Evolutionary conservation across 148 eudicot genomes (phyloP).

Genomic region (Beta vulgaris): DNA sequence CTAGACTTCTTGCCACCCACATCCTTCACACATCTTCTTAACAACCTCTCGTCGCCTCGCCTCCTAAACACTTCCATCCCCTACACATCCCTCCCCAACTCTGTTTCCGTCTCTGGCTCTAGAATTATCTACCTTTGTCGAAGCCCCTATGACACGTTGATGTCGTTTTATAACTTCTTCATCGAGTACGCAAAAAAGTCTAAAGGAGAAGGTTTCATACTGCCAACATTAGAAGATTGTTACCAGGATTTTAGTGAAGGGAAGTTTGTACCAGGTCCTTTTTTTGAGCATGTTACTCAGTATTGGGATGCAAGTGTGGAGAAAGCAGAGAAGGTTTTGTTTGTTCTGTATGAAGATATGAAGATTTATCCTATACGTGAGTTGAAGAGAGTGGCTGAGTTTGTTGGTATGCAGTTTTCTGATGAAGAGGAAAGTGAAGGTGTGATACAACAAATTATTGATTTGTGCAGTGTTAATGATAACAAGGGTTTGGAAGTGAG

Average conservation of each 20-base stretch:
- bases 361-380: no score
- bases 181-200: neutral
- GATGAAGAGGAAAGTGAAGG: no score
- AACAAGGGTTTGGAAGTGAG: no score
- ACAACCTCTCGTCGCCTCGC: neutral
- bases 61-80: neutral
- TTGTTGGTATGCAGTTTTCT: no score
- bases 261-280: neutral
- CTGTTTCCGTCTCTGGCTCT: neutral
- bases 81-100: neutral
- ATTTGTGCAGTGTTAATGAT: no score
- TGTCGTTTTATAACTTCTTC: neutral
- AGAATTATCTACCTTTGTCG: neutral
- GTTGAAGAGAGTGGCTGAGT: no score
- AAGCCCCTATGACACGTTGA: neutral
- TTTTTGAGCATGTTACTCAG: neutral
- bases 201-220: neutral
- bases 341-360: neutral
- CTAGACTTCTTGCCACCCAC: neutral
- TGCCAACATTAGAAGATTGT: neutral
- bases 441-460: no score
- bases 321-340: neutral
- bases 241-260: neutral
- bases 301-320: neutral
- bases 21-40: neutral